Evolutionary conservation across 139 green algal species (phyloP).

Genomic region (Ettlia oleoabundans): DNA sequence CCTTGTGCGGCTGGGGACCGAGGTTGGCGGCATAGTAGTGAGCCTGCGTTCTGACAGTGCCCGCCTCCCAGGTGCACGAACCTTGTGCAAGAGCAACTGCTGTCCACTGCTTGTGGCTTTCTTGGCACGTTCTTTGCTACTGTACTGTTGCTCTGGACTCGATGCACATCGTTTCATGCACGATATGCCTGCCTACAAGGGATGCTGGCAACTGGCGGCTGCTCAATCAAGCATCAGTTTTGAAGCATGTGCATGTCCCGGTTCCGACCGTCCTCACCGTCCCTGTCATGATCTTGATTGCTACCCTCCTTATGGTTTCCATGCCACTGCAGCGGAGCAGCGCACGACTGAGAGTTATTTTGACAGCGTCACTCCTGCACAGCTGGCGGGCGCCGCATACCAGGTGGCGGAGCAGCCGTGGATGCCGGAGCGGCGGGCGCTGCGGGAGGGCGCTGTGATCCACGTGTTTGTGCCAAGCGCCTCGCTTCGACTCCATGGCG

Average conservation of each 20-base stretch:
- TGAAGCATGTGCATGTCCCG: no score
- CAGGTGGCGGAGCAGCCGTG: constrained; percentile 2
- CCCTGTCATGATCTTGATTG: no score
- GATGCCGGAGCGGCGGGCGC: not conserved
- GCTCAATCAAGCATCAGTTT: no score
- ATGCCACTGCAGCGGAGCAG: constrained; percentile 7
- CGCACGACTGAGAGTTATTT: constrained; percentile 17
- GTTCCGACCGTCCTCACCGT: no score
- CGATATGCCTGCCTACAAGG: no score
- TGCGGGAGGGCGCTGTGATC: not conserved
- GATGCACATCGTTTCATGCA: no score
- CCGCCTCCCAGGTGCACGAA: constrained; percentile 2
- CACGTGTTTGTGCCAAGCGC: constrained; percentile 6
- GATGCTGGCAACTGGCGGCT: no score
- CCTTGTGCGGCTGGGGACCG: constrained; percentile 2
- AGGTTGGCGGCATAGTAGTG: constrained; percentile 26
- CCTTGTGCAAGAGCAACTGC: no score
- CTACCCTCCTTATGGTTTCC: no score
- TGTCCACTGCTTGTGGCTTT: no score
- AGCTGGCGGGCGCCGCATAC: constrained; percentile 6
- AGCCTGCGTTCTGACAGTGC: not conserved
- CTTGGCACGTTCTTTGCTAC: no score
- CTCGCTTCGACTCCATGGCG: not conserved
- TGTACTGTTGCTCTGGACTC: no score
- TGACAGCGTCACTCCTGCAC: not conserved